Base-by-base conservation (phyloP, 176 grass and related monocot species). In the Stipa capillata region DNA sequence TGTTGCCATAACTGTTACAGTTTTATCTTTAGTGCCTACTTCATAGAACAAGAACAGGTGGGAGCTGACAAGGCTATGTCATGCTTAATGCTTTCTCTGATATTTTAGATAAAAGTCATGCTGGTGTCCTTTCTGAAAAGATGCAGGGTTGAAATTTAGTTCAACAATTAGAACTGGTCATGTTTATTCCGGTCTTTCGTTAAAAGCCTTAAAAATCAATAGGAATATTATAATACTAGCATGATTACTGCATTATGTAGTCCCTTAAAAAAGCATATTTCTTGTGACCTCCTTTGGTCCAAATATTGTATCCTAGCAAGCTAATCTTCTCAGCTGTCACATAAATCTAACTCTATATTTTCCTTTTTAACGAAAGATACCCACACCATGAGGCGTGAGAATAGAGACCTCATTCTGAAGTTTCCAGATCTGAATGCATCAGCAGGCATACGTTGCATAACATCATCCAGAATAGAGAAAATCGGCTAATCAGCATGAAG, bases 51-150 rank as follows among this genome's bases (percentile, higher is more conserved):
- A 27, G 41, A 14, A 34, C 11, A 76, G 43, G 43, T 69, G 42
- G 62, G 42, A 18, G 62, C 52, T 82, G 52, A 42, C 44, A 71
- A 82, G 63, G 72, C 52, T 42, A 36, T 54, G 21, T 8, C 72
- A 76, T 77, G 53, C 36, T 62, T 24, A 50, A 51, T 61, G 79
- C 16, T 13, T 82, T 82, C 34, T 8, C 8, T 24, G 36, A 37
- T 54, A 87, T 70, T 70, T 77, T 70, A 64, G 54, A 82, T 27
- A 42, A 72, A 77, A 18, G 14, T 6, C 44, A 49, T 72, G 43
- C 47, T 72, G 64, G 43, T 45, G 25, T 62, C 34, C 59, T 77
- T 61, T 61, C 31, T 32, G 32, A 51, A 69, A 60, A 76, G 8
- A 52, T 76, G 25, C 2, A 47, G 10, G 13, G 17, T 76, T 34